Conservation (phyloP, 2,329 filamentous ascomycete genomes). For the Penicillium aurantiogriseum region DNA sequence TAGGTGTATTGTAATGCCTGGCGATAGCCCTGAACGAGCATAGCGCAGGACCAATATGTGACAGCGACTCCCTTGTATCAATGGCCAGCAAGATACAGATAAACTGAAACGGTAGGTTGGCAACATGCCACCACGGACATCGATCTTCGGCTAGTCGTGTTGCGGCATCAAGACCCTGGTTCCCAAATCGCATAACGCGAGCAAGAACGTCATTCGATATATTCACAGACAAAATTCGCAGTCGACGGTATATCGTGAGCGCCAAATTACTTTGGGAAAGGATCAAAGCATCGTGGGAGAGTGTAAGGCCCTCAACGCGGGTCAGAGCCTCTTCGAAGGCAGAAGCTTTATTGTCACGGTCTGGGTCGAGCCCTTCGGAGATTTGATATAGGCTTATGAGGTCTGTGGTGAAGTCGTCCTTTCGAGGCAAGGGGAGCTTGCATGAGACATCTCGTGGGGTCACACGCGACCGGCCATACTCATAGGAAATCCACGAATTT, state of each 20-base stretch:
- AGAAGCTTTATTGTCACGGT: not conserved
- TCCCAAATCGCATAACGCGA: not conserved
- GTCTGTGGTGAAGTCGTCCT: not conserved
- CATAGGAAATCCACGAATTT: not conserved
- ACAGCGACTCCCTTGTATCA: not conserved
- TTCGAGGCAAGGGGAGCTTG: not conserved
- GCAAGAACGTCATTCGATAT: not conserved
- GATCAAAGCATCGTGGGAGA: not conserved
- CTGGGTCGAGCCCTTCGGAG: not conserved
- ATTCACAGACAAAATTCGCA: not conserved
- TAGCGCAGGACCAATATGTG: not conserved
- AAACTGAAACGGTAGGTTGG: not conserved
- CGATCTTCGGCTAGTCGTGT: not conserved
- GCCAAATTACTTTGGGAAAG: not conserved
- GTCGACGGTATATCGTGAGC: not conserved
- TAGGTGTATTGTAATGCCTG: not conserved
- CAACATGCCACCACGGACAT: not conserved
- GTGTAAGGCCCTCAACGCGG: not conserved
- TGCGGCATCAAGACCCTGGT: not conserved
- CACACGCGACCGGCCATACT: not conserved
- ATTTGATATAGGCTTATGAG: not conserved
- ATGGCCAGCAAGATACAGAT: not conserved
- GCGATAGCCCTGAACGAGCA: not conserved
- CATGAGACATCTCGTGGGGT: not conserved
- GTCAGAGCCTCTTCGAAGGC: not conserved